phyloP scores from a whole-genome alignment of 257 asterid genomes.

The Scutellaria baicalensis region DNA sequence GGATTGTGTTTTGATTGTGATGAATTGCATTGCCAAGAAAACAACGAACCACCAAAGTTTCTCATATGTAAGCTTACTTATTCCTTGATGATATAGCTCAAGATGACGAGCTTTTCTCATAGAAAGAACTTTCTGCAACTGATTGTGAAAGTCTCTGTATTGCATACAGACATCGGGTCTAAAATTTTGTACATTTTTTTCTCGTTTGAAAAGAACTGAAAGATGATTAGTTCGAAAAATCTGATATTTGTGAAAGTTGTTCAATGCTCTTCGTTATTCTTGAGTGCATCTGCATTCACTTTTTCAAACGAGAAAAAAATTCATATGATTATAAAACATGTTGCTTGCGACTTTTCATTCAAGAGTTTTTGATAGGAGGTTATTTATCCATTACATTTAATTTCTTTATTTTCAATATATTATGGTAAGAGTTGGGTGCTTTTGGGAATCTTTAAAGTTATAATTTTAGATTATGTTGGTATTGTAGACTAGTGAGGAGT shows the following conservation, averaged over 20 bases:
- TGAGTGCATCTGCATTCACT: too few species aligned
- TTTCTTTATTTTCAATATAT: too few species aligned
- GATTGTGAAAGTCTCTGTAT: not conserved
- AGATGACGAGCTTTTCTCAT: constrained; percentile 4
- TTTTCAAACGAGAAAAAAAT: too few species aligned
- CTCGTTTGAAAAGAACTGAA: not conserved
- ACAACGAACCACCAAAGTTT: not conserved
- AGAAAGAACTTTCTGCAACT: not conserved
- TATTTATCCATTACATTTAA: too few species aligned
- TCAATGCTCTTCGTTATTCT: not conserved
- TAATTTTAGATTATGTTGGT: too few species aligned
- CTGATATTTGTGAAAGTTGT: not conserved
- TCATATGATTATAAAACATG: too few species aligned
- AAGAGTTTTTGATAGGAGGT: too few species aligned
- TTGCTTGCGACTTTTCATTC: too few species aligned
- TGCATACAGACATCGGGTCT: constrained; percentile 1
- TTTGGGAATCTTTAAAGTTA: too few species aligned
- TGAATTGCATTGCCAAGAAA: not conserved
- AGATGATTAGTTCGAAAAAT: not conserved
- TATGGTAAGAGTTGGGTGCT: too few species aligned
- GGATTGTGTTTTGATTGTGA: constrained; percentile 10
- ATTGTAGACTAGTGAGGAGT: too few species aligned
- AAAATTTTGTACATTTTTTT: not conserved
- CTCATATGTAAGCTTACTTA: constrained; percentile 2
- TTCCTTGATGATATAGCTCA: constrained; percentile 6